phyloP scores from a whole-genome alignment of 768 basidiomycete genomes.

The Amanita brunnescens region DNA sequence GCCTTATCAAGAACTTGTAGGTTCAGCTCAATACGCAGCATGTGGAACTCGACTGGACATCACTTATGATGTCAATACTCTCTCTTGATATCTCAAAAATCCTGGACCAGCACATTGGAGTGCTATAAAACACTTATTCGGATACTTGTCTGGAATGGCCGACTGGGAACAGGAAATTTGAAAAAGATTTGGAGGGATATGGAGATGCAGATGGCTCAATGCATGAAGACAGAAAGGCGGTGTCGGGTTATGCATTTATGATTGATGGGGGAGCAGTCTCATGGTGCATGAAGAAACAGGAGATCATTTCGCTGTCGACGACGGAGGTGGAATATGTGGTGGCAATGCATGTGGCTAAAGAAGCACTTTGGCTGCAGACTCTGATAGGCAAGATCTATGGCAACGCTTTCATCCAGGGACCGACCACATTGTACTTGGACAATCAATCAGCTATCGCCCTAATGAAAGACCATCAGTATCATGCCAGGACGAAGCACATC shows the following conservation, averaged over 20 bases:
- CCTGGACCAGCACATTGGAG: slow-evolving; percentile 20
- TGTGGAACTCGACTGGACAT: slow-evolving; percentile 23
- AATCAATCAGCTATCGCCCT: slow-evolving; percentile 17
- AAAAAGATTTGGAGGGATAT: slow-evolving; percentile 13
- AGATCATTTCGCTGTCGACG: slow-evolving; percentile 2
- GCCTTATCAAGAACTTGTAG: slow-evolving; percentile 19
- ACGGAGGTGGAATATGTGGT: slow-evolving; percentile 12
- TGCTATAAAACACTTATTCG: slow-evolving; percentile 20
- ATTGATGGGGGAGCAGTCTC: slow-evolving; percentile 19
- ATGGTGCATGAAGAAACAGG: slow-evolving; percentile 1
- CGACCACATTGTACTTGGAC: slow-evolving; percentile 13
- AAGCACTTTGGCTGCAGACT: slow-evolving; percentile 18
- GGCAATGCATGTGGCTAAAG: slow-evolving; percentile 13
- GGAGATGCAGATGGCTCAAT: slow-evolving; percentile 18
- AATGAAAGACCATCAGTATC: slow-evolving; percentile 18
- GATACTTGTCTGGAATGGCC: slow-evolving; percentile 11
- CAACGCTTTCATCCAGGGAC: neutral
- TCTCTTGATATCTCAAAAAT: slow-evolving; percentile 15
- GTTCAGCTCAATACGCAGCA: slow-evolving; percentile 20
- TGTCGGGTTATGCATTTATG: slow-evolving; percentile 22
- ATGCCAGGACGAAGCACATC: slow-evolving; percentile 29
- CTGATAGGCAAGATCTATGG: neutral
- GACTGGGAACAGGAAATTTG: neutral
- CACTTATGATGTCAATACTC: slow-evolving; percentile 17
- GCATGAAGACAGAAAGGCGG: slow-evolving; percentile 17